Evolutionary conservation across 495 filamentous ascomycete genomes (phyloP), one percentile per base, ranked within the genome.

Genomic region (Aspergillus cristatus): DNA sequence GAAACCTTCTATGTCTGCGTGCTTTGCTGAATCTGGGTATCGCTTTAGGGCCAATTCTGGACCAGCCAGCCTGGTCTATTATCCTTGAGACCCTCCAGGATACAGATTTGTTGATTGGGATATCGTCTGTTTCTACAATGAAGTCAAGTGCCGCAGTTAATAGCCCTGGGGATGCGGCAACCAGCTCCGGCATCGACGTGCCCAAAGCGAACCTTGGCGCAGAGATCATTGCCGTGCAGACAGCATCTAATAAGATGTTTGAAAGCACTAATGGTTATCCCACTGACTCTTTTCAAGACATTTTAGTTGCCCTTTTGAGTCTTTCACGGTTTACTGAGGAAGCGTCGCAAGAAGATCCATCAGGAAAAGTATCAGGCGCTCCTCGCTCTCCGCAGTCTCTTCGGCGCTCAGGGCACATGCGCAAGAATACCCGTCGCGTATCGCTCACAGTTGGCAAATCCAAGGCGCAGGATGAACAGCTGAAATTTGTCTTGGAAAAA

Each of bases 21-120:
- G 91, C 91, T 35, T 69, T 97, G 11, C 67, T 98, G 3, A 96
- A 98, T 46, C 63, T 98, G 10, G 91, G 93, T 2, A 98, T 97
- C 53, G 93, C 91, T 28, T 64, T 98, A 6, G 91, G 91, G 0
- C 86, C 91, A 5, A 90, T 85, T 3, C 65, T 98, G 13, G 81
- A 82, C 20, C 57, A 65, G 46, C 68, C 70, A 13, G 84, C 89
- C 16, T 97, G 90, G 86, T 77, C 77, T 1, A 96, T 98, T 38
- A 63, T 97, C 14, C 66, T 97, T 2, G 89, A 95, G 45, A 93
- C 87, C 1, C 66, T 97, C 4, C 84, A 94, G 47, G 83, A 94
- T 54, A 89, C 88, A 6, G 90, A 94, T 50, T 74, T 90, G 33
- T 75, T 96, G 11, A 70, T 95, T 35, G 84, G 83, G 34, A 67